Base-by-base conservation (phyloP, 805 yeast species). In the Starmerella geochares region DNA sequence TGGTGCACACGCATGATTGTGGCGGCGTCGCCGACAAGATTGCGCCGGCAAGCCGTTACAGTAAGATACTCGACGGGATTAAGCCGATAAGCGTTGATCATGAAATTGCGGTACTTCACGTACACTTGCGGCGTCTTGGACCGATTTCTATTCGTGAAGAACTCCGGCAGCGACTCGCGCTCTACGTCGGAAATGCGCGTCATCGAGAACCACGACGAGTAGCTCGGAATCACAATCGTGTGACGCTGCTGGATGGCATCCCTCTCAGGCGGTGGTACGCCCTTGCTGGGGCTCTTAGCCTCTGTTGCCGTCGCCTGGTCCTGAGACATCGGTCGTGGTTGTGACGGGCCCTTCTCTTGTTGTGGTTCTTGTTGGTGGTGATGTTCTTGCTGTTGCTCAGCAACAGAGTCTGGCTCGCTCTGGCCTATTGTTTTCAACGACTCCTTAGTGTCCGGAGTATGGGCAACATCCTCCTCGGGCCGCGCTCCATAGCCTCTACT, bases 1-100 rank as follows among this genome's bases (percentile, higher is more conserved):
- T 80, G 74, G 62, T 86, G 95, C 8, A 88, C 79, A 55, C 95
- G 77, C 73, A 87, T 76, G 53, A 88, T 75, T 0, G 95, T 78
- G 2, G 94, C 90, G 6, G 86, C 95, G 69, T 88, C 96, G 50
- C 95, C 94, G 13, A 86, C 87, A 50, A 88, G 72, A 58, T 86
- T 86, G 59, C 96, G 79, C 63, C 97, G 79, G 49, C 87, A 83
- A 0, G 96, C 94, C 0, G 96, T 88, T 51, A 86, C 79, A 0
- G 96, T 84, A 36, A 88, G 70, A 61, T 85, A 87, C 64, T 88
- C 96, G 59, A 82, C 82, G 20, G 96, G 96, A 57, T 88, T 86
- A 56, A 88, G 68, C 56, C 96, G 71, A 64, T 86, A 88, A 11
- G 94, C 78, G 66, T 87, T 86, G 37, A 88, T 71, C 83, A 88